These are phyloP conservation scores for Nannochloropsis oceanica DNA, from an alignment of 108 stramenopile species.

Conservation along the genomic window DNA sequence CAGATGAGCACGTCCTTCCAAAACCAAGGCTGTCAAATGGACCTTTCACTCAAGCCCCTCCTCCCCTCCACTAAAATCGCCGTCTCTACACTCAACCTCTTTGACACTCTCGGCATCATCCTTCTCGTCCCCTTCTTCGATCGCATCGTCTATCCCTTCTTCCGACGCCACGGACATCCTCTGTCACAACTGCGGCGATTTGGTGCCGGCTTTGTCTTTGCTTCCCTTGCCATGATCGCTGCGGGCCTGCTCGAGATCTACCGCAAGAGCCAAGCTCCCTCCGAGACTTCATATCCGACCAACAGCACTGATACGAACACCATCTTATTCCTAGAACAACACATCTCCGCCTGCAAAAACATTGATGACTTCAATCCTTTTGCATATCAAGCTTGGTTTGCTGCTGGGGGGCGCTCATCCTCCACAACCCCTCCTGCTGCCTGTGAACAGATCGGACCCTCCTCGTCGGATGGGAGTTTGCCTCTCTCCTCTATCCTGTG, in stretches of 20 bases:
- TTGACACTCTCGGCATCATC: conserved; percentile 34
- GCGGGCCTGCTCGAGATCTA: conserved; percentile 27
- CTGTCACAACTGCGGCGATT: conserved; percentile 19
- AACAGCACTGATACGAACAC: neutral
- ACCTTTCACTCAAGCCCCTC: conserved; percentile 1
- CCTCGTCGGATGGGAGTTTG: conserved; percentile 11
- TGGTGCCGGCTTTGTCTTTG: conserved; percentile 26
- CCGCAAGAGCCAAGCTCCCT: neutral
- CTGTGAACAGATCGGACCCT: neutral
- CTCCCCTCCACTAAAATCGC: neutral
- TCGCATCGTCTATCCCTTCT: conserved; percentile 13
- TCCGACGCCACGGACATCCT: neutral
- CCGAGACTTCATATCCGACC: neutral
- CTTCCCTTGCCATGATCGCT: conserved; percentile 22
- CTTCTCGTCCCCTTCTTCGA: conserved; percentile 36
- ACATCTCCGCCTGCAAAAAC: conserved; percentile 8
- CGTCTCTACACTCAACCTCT: conserved; percentile 36
- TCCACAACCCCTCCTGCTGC: neutral
- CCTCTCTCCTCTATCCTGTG: conserved; percentile 24
- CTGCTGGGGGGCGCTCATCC: neutral
- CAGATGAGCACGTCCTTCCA: conserved; percentile 41
- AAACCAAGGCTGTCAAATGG: conserved; percentile 43
- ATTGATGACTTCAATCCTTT: conserved; percentile 7
- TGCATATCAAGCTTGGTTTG: conserved; percentile 1
- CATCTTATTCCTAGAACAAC: neutral